Evolutionary conservation across 345 rosid species (phyloP).

Genomic region (Syzygium aromaticum): DNA sequence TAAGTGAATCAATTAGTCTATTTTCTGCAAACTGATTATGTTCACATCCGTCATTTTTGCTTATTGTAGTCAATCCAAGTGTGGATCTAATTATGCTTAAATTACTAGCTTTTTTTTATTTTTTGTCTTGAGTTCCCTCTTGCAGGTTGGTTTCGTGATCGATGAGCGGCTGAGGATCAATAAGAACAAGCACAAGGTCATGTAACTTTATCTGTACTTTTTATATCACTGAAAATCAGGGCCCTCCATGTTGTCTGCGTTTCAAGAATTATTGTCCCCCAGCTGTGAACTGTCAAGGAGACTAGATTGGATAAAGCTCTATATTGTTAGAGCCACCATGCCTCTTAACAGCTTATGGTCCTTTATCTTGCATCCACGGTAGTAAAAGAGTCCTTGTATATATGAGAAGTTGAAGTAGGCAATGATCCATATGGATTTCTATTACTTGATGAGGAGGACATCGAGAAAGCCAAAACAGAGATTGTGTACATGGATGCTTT

Average conservation of each 20-base stretch:
- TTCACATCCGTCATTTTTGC: neutral
- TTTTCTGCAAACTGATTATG: neutral
- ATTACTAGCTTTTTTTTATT: neutral
- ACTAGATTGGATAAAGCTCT: neutral
- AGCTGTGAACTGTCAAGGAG: neutral
- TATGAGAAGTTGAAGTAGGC: neutral
- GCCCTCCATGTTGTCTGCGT: neutral
- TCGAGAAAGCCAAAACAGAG: neutral
- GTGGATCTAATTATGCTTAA: neutral
- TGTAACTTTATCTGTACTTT: neutral
- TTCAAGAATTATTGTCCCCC: neutral
- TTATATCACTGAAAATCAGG: neutral
- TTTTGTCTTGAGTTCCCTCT: neutral
- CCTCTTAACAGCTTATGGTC: neutral
- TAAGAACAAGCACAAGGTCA: slow-evolving; percentile 83
- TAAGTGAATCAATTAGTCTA: neutral
- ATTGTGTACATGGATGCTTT: neutral
- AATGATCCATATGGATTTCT: neutral
- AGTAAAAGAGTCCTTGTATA: neutral
- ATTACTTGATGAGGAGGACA: neutral
- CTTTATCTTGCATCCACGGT: neutral
- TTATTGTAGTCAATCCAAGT: neutral
- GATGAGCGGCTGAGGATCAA: slow-evolving; percentile 73
- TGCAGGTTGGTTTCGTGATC: slow-evolving; percentile 75
- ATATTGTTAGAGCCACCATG: neutral